phyloP scores from a whole-genome alignment of 805 yeast species.

The Wickerhamiella azymoides region DNA sequence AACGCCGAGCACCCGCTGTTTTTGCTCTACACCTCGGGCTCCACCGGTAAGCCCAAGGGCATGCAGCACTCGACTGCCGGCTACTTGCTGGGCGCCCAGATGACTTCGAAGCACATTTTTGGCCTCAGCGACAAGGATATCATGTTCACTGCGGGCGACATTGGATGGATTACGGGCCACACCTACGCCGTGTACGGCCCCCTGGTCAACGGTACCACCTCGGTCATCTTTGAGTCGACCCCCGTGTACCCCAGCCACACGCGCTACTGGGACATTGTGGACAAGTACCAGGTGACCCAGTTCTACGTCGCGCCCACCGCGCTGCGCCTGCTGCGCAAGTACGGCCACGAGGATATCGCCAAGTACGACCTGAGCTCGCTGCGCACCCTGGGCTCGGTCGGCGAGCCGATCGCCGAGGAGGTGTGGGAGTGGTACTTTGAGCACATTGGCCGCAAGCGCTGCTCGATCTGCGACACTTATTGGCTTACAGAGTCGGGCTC shows the following conservation, averaged over 20 bases:
- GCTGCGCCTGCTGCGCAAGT: slow-evolving; percentile 74
- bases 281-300: slow-evolving; percentile 80
- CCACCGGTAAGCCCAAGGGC: slow-evolving; percentile 98
- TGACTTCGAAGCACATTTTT: slow-evolving; percentile 85
- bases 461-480: slow-evolving; percentile 90
- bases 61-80: slow-evolving; percentile 93
- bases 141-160: slow-evolving; percentile 93
- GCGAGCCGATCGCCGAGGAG: slow-evolving; percentile 97
- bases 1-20: slow-evolving; percentile 90
- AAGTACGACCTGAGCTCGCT: slow-evolving; percentile 73
- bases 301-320: slow-evolving; percentile 99
- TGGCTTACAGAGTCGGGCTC: slow-evolving; percentile 99
- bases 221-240: slow-evolving; percentile 91
- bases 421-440: slow-evolving; percentile 98
- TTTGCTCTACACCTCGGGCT: slow-evolving; percentile 92
- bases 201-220: slow-evolving; percentile 70
- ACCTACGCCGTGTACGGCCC: slow-evolving; percentile 95
- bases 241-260: slow-evolving; percentile 94
- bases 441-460: slow-evolving; percentile 75
- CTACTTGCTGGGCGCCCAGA: slow-evolving; percentile 79
- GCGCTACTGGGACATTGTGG: slow-evolving; percentile 93
- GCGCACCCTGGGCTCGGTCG: slow-evolving; percentile 91
- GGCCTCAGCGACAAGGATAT: slow-evolving; percentile 83
- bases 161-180: slow-evolving; percentile 99
- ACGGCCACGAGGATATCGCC: slow-evolving; percentile 75